phyloP scores from a whole-genome alignment of 2,329 filamentous ascomycete species.

The Aspergillus phoenicis region DNA sequence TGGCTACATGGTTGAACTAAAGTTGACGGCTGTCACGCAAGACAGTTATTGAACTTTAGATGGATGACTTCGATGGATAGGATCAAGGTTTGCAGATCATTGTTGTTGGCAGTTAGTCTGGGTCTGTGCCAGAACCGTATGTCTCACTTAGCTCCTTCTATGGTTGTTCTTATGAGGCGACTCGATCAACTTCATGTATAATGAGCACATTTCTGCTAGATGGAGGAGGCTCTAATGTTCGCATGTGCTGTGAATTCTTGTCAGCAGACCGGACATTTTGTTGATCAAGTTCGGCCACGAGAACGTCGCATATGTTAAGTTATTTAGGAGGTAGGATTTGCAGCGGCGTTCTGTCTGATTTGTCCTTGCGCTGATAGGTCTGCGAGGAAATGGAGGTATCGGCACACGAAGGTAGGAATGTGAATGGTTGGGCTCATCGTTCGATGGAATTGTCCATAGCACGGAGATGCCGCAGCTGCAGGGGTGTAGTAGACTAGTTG shows the following conservation, averaged over 20 bases:
- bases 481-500: not conserved
- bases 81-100: not conserved
- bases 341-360: not conserved
- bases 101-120: not conserved
- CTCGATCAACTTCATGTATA: not conserved
- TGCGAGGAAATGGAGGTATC: not conserved
- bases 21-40: not conserved
- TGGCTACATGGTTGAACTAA: not conserved
- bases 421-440: not conserved
- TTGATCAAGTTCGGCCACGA: not conserved
- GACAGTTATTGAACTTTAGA: not conserved
- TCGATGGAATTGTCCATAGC: not conserved
- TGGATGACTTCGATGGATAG: not conserved
- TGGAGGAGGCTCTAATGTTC: not conserved
- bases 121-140: not conserved
- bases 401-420: not conserved
- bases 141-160: not conserved
- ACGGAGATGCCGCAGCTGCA: not conserved
- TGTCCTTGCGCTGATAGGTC: not conserved
- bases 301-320: not conserved
- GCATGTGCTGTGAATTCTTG: not conserved
- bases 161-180: not conserved
- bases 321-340: not conserved
- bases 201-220: not conserved
- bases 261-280: not conserved